Conservation (phyloP, 148 eudicot genomes). For the Chenopodium quinoa region DNA sequence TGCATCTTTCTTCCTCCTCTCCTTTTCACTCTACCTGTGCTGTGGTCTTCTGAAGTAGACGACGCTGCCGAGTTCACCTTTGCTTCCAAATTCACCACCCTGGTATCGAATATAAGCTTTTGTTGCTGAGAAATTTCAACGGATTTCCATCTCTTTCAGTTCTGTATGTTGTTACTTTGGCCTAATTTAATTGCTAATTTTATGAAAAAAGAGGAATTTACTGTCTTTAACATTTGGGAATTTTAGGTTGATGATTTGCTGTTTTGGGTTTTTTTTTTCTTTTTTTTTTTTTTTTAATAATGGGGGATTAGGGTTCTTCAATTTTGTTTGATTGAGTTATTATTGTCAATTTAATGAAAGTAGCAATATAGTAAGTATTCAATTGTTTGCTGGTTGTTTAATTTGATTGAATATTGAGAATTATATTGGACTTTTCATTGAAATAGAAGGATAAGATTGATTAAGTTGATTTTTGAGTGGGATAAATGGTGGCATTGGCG, state of each 20-base stretch:
- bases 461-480: background rate
- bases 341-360: background rate
- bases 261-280: background rate
- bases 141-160: background rate
- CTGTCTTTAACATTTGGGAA: background rate
- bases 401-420: background rate
- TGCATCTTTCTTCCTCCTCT: too few relatives aligned
- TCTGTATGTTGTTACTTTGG: background rate
- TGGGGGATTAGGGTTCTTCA: constrained; percentile 10
- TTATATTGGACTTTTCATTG: background rate
- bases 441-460: background rate
- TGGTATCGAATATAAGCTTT: background rate
- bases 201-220: too few relatives aligned
- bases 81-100: background rate
- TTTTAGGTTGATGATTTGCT: background rate
- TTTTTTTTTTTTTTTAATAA: background rate
- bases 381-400: background rate
- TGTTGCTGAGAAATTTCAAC: background rate
- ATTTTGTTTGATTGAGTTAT: background rate
- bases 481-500: constrained; percentile 28
- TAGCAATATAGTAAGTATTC: too few relatives aligned
- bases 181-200: background rate
- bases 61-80: background rate
- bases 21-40: background rate
- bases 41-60: background rate